Percentiles rank a stretch among this genome's conserved stretches.
Conservation (phyloP, 306 rosid species). For the Fragaria ananassa region DNA sequence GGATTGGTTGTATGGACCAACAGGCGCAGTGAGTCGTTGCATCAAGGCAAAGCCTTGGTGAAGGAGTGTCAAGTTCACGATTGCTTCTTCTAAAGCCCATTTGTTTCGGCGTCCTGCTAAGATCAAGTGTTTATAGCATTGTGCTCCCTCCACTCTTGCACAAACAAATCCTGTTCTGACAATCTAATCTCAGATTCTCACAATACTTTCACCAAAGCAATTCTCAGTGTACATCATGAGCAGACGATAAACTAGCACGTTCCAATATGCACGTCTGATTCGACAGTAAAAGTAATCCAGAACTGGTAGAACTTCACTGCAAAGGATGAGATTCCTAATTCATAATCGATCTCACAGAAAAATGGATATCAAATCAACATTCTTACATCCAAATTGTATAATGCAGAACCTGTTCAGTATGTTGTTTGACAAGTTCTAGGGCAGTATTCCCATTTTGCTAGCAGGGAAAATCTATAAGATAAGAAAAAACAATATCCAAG, state of each 20-base stretch:
- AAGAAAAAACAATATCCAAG: neutral
- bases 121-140: neutral
- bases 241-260: neutral
- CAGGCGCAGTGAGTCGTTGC: neutral
- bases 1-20: neutral
- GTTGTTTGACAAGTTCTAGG: neutral
- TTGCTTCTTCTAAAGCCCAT: slow-evolving; percentile 15
- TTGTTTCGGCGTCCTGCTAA: neutral
- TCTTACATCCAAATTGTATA: neutral
- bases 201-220: neutral
- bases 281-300: neutral
- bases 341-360: neutral
- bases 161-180: neutral
- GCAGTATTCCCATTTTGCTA: neutral
- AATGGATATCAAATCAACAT: neutral
- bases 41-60: neutral
- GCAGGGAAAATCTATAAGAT: neutral
- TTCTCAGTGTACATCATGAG: neutral
- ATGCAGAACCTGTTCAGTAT: neutral
- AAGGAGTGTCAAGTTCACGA: neutral
- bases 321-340: neutral
- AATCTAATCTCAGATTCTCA: neutral
- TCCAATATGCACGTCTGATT: neutral
- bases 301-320: neutral
- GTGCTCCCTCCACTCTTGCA: neutral